Evolutionary conservation across 1,284 basidiomycete genomes (phyloP), one percentile per base, ranked within the genome.

Genomic region (Mycosarcoma maydis): DNA sequence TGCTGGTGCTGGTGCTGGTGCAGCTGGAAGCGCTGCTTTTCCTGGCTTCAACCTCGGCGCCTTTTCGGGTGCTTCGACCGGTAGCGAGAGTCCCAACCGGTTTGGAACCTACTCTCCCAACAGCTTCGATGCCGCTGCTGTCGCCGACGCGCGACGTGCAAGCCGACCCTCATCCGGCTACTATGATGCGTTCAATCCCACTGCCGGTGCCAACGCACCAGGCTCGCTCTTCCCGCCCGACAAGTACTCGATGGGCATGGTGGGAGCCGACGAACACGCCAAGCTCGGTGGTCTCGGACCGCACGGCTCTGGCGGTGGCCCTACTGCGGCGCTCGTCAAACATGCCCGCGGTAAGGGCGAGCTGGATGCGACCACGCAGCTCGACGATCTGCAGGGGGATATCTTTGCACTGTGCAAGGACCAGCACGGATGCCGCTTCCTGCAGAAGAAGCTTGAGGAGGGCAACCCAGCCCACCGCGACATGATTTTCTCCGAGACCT

Each of bases 381-480:
- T 98, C 52, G 96, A 99, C 82, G 96, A 99, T 80, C 85, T 99
- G 40, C 89, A 91, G 73, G 95, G 95, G 65, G 83, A 98, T 83
- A 94, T 98, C 72, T 89, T 94, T 24, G 86, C 88, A 14, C 84
- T 98, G 26, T 98, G 94, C 88, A 98, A 98, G 84, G 96, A 98
- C 83, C 96, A 98, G 84, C 96, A 98, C 83, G 96, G 96, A 3
- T 99, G 96, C 82, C 89, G 96, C 33, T 99, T 97, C 82, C 85
- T 98, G 55, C 96, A 98, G 84, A 98, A 98, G 88, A 98, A 98
- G 84, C 87, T 99, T 34, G 96, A 99, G 83, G 96, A 99, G 91
- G 94, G 82, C 92, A 97, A 84, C 27, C 69, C 77, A 9, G 57
- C 66, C 32, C 75, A 80, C 36, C 89, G 96, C 56, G 96, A 98